Evolutionary conservation across 129 eudicot species (phyloP), one percentile per base, ranked within the genome.

Genomic region (Pittosporum tobira): DNA sequence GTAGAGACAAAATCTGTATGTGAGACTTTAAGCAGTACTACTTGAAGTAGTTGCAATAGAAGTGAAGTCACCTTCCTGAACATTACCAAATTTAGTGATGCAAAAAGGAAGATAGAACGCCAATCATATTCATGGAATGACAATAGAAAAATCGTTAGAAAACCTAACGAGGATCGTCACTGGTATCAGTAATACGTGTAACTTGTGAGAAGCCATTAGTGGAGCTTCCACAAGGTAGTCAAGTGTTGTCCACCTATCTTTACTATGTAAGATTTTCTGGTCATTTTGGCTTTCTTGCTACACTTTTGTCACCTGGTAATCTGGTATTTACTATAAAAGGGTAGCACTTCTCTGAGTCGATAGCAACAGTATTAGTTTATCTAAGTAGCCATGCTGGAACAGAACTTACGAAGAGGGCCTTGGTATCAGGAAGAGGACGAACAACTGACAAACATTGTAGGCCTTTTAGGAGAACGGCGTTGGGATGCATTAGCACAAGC

Each of bases 401-500:
- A 61, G 31, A 70, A 54, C 36, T 14, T 81, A 60, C 94, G 91
- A 27, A 84, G 72, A 73, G 96, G 96, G 51, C 83, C 85, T 43
- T 88, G 96, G 96, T 63, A 66, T 13, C 88, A 81, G 48, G 88
- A 84, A 55, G 96, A 88, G 61, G 94, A 88, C 29, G 71, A 81
- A 20, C 65, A 36, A 45, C 53, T 88, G 56, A 58, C 75, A 27
- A 61, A 63, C 11, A 57, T 68, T 58, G 80, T 88, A 4, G 73
- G 68, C 52, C 71, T 69, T 72, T 70, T 81, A 53, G 94, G 96
- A 26, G 88, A 79, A 50, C 67, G 71, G 20, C 75, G 83, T 46
- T 88, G 94, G 96, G 96, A 88, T 72, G 79, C 91, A 29, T 66
- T 88, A 51, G 96, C 96, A 51, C 76, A 68, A 72, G 66, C 79